Evolutionary conservation across 2,329 filamentous ascomycete species (phyloP).

Genomic region (Aspergillus carbonarius): DNA sequence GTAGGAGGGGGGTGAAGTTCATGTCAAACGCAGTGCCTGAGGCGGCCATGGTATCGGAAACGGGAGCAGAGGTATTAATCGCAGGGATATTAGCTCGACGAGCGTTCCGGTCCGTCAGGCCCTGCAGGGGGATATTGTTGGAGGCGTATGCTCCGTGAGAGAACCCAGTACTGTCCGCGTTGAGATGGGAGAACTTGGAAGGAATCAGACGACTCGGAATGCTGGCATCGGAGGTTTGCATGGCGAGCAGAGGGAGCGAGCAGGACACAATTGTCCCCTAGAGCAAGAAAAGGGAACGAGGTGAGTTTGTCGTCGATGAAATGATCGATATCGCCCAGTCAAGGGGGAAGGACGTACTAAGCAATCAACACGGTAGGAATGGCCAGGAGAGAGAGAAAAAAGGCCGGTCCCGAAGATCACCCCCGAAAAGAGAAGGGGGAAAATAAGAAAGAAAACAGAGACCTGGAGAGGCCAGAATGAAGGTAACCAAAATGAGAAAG

Average conservation of each 20-base stretch:
- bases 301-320: slow-evolving; percentile 5
- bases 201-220: slow-evolving; percentile 65
- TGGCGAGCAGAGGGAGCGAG: slow-evolving; percentile 58
- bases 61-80: slow-evolving; percentile 78
- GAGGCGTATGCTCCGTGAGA: slow-evolving; percentile 90
- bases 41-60: slow-evolving; percentile 70
- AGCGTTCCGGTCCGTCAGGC: slow-evolving; percentile 83
- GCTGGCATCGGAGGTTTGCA: slow-evolving; percentile 78
- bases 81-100: slow-evolving; percentile 81
- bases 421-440: slow-evolving; percentile 20
- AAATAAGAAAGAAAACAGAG: slow-evolving; percentile 16
- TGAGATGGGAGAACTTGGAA: slow-evolving; percentile 73
- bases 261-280: slow-evolving; percentile 79
- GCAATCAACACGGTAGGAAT: slow-evolving; percentile 32
- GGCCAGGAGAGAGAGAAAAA: slow-evolving; percentile 17
- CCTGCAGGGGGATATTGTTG: slow-evolving; percentile 67
- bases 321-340: slow-evolving; percentile 20
- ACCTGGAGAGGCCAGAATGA: slow-evolving; percentile 18
- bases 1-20: slow-evolving; percentile 96
- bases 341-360: slow-evolving; percentile 22
- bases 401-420: slow-evolving; percentile 17
- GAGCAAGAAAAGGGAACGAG: slow-evolving; percentile 72
- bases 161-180: slow-evolving; percentile 76
- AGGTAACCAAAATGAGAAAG: slow-evolving; percentile 10
- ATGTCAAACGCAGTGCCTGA: slow-evolving; percentile 91